Base-by-base conservation (phyloP, 441 rosid genomes). In the Aleurites moluccanus region DNA sequence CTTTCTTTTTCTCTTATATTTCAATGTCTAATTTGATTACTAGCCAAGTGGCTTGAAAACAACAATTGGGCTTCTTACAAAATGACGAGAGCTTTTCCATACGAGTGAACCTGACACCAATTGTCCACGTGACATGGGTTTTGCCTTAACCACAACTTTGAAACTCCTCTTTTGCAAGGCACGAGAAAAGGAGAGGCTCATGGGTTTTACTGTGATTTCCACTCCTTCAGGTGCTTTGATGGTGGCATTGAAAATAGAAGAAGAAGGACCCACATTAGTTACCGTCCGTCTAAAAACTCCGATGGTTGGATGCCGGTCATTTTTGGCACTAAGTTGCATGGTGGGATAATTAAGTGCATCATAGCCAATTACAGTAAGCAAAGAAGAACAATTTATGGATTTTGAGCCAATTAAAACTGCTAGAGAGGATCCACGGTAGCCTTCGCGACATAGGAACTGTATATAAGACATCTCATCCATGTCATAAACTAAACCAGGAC, bases 301-400 rank as follows among this genome's bases (percentile, higher is more conserved):
- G 3, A 63, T 65, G 0, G 81, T 81, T 8, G 81, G 77, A 15
- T 71, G 60, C 1, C 82, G 30, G 6, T 83, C 85, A 9, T 85
- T 80, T 72, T 80, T 85, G 49, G 86, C 62, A 21, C 84, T 87
- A 0, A 87, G 85, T 33, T 94, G 98, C 38, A 93, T 80, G 7
- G 98, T 88, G 1, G 97, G 98, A 73, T 93, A 93, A 77, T 93
- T 93, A 7, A 92, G 79, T 76, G 88, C 89, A 75, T 86, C 94
- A 0, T 88, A 85, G 45, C 97, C 92, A 14, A 85, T 64, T 55
- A 91, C 93, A 3, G 93, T 88, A 68, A 80, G 85, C 77, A 57
- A 79, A 40, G 69, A 80, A 0, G 92, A 89, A 75, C 98, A 92
- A 45, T 71, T 83, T 42, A 88, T 64, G 6, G 78, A 86, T 0